Evolutionary conservation across 2,329 filamentous ascomycete genomes (phyloP), one percentile per base, ranked within the genome.

Genomic region (Epichloe hybrida): DNA sequence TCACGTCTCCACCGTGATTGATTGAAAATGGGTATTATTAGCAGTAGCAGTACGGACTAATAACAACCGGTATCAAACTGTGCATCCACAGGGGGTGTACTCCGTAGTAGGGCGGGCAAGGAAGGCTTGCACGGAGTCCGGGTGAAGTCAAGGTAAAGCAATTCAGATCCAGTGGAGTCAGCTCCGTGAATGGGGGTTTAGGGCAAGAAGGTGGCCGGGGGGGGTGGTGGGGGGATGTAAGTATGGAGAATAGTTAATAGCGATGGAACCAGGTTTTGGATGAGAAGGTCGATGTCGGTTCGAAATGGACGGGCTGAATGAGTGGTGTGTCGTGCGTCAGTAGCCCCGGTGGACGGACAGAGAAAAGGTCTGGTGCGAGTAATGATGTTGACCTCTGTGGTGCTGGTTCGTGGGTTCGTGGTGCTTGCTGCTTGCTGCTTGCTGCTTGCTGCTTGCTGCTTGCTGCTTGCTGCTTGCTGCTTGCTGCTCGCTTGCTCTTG

Each of bases 1-100:
- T 23, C 4, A 65, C 57, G 57, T 63, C 66, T 63, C 57, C 64
- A 66, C 64, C 57, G 59, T 59, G 57, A 57, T 61, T 17, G 17
- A 17, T 17, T 61, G 58, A 58, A 56, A 59, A 57, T 35, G 15
- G 15, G 40, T 23, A 12, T 3, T 2, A 13, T 11, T 42, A 23
- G 40, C 13, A 12, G 37, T 35, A 57, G 40, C 49, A 43, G 45
- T 20, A 21, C 20, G 20, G 20, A 21, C 20, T 21, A 21, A 21
- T 21, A 47, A 23, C 23, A 48, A 48, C 45, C 38, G 49, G 42
- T 43, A 51, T 52, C 48, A 44, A 45, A 47, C 34, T 44, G 45
- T 48, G 46, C 53, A 55, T 53, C 52, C 51, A 45, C 37, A 51
- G 53, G 48, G 49, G 53, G 47, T 50, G 47, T n/a, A n/a, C n/a